A percentile compares a stretch with the other conserved stretches of the same genome.
Conservation (phyloP, 371 early-diverging fungal species). For the Lichtheimia ornata region DNA sequence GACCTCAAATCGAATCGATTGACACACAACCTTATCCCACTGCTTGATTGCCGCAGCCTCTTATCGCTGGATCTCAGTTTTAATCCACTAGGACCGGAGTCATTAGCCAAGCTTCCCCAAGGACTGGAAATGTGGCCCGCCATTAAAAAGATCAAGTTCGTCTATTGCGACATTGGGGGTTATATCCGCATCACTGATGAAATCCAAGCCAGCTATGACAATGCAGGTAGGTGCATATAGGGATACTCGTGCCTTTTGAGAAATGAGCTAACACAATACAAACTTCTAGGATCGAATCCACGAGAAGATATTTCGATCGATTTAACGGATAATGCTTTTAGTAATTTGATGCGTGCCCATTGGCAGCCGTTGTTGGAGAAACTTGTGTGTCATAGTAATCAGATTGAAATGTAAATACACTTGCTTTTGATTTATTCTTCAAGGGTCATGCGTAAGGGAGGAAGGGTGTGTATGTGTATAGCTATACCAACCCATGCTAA, state of each 20-base stretch:
- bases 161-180: conserved; percentile 21
- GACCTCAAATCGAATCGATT: conserved; percentile 27
- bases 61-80: conserved; percentile 14
- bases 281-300: not conserved
- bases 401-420: conserved; percentile 6
- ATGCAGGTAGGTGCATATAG: not conserved
- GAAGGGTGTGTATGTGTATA: not conserved
- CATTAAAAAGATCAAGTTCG: conserved; percentile 15
- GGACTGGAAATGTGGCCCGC: conserved; percentile 6
- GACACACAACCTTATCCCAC: conserved; percentile 9
- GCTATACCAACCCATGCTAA: not conserved
- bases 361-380: conserved; percentile 17
- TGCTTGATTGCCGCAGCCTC: conserved; percentile 4
- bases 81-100: conserved; percentile 27
- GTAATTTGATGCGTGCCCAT: conserved; percentile 15
- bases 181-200: not conserved
- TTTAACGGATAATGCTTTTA: conserved; percentile 23
- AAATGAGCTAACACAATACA: not conserved
- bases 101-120: conserved; percentile 7
- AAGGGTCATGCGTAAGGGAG: not conserved
- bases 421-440: not conserved
- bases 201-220: not conserved
- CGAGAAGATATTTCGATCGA: conserved; percentile 9
- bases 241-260: not conserved
- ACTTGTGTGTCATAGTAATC: not conserved